Conservation (phyloP, 768 basidiomycete species). For the Russula virescens region DNA sequence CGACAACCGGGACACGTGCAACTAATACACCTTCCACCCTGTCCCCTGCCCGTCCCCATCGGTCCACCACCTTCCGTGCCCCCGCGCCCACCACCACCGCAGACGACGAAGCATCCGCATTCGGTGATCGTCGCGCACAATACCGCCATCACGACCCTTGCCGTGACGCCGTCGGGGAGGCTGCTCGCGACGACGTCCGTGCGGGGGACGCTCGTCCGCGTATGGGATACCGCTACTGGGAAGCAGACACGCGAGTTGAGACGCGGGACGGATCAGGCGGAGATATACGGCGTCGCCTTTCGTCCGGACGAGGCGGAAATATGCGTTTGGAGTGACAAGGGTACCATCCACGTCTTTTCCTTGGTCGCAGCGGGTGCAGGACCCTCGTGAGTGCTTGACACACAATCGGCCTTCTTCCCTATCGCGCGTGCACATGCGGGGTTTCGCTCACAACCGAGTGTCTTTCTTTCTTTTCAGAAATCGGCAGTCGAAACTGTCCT, state of each 20-base stretch:
- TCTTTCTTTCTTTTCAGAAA: constrained; percentile 45
- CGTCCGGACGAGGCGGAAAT: constrained; percentile 80
- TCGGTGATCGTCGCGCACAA: constrained; percentile 83
- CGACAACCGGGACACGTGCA: constrained; percentile 86
- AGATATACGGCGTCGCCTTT: constrained; percentile 87
- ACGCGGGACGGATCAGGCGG: constrained; percentile 83
- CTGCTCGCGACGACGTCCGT: constrained; percentile 79
- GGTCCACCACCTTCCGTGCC: constrained; percentile 51
- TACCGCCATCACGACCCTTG: constrained; percentile 69
- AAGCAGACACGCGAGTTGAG: constrained; percentile 75
- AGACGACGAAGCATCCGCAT: constrained; percentile 56
- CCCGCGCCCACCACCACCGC: constrained; percentile 49
- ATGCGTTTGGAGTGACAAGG: constrained; percentile 94
- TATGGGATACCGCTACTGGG: constrained; percentile 76
- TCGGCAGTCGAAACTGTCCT: constrained; percentile 78
- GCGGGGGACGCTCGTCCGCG: constrained; percentile 77
- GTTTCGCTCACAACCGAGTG: background rate
- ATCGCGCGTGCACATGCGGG: background rate
- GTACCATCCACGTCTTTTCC: constrained; percentile 87
- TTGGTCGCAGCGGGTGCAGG: constrained; percentile 51
- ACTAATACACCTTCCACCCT: constrained; percentile 77
- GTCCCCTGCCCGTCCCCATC: constrained; percentile 51
- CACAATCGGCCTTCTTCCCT: too few species aligned
- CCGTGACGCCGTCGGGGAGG: constrained; percentile 71
- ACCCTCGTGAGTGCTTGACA: constrained; percentile 50